Base-by-base conservation (phyloP, 257 asterid genomes). In the Dorcoceras hygrometricum region DNA sequence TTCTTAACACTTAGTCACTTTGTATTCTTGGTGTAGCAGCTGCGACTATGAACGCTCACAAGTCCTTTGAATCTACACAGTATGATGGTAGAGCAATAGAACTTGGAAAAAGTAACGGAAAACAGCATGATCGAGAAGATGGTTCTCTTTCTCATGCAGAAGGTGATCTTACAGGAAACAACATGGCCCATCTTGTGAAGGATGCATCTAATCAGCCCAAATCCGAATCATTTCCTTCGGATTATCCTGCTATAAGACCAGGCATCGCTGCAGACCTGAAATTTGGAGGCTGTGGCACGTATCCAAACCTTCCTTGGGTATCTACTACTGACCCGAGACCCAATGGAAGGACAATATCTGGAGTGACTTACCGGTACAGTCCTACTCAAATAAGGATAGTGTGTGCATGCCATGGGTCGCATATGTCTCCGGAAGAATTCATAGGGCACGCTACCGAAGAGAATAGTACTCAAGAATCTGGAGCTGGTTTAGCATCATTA, bases 401-500 rank as follows among this genome's bases (percentile, higher is more conserved):
- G 31, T 93, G 97, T 57, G 97, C 97, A 66, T 93, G 96, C 76
- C 99, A 93, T 59, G 92, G 97, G n/a, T 65, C 88, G 48, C 96
- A 93, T 77, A 81, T 93, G 95, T 88, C 97, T 20, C 97, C 97
- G 0, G 97, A 88, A 25, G 99, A 86, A 65, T 93, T 93, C 62
- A 83, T 85, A 27, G 79, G 80, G 55, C 97, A 90, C 73, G 96
- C 96, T 55, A 65, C 67, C 14, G 95, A 88, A 73, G 96, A 87
- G 65, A 89, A 71, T 58, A 65, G 62, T 18, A 64, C 61, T 51
- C 75, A 71, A 32, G 93, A 83, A 22, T 72, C 72, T n/a, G 77
- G 80, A 55, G 28, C 79, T 63, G 95, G 86, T 71, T 73, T 82
- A 56, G 48, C 87, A 25, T 79, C 86, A 2, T 62, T 83, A 20